Evolutionary conservation across 441 rosid genomes (phyloP).

Genomic region (Aleurites moluccanus): DNA sequence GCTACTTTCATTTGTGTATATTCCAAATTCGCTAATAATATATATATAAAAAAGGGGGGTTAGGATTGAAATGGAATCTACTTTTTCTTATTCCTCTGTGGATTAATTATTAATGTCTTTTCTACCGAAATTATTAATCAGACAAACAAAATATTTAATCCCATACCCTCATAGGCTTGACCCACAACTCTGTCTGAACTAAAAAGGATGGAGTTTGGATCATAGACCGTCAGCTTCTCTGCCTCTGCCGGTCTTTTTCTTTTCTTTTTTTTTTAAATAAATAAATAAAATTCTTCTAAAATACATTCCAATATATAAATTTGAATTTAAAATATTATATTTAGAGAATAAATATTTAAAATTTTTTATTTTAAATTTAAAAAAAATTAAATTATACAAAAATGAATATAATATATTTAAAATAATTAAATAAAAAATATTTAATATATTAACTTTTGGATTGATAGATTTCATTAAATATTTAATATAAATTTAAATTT

Average conservation of each 20-base stretch:
- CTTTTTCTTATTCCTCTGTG: constrained; percentile 19
- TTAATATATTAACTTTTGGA: no score
- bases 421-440: no score
- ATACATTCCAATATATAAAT: no score
- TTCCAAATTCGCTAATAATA: background rate
- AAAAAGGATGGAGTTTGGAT: constrained; percentile 20
- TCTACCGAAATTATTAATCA: constrained; percentile 39
- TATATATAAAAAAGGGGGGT: background rate
- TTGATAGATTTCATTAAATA: no score
- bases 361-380: no score
- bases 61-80: constrained; percentile 39
- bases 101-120: constrained; percentile 38
- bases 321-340: no score
- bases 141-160: constrained; percentile 39
- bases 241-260: background rate
- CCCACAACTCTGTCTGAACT: constrained; percentile 39
- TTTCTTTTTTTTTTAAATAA: background rate
- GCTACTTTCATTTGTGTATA: no score
- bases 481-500: no score
- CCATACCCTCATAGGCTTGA: constrained; percentile 37
- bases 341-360: no score
- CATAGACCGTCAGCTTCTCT: constrained; percentile 9
- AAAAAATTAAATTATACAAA: no score
- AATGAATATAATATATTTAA: no score
- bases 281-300: no score